phyloP scores from a whole-genome alignment of 352 stramenopile genomes.

The Phytopythium montanum region DNA sequence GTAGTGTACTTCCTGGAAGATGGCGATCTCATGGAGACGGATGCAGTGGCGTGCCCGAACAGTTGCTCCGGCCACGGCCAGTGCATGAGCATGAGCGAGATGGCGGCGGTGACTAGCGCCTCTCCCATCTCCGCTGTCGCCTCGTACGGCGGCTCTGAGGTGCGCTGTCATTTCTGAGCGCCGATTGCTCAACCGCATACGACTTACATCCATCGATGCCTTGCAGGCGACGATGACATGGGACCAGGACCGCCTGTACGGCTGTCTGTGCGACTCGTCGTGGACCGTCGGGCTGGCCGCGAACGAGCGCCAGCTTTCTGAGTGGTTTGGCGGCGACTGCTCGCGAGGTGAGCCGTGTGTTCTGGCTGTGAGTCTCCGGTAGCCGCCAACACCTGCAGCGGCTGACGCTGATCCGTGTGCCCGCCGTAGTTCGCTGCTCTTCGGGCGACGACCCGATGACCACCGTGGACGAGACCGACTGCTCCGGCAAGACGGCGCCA shows the following conservation, averaged over 20 bases:
- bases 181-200: no score
- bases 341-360: constrained; percentile 41
- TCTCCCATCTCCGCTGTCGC: constrained; percentile 55
- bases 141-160: constrained; percentile 52
- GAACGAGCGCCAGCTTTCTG: constrained; percentile 70
- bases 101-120: constrained; percentile 39
- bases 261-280: constrained; percentile 77
- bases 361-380: neutral
- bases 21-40: neutral
- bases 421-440: constrained; percentile 64
- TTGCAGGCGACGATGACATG: constrained; percentile 49
- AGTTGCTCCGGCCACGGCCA: constrained; percentile 69
- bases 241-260: constrained; percentile 73
- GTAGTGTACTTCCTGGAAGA: neutral
- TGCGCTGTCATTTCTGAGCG: constrained; percentile 6
- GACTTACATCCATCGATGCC: neutral
- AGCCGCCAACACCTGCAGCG: neutral
- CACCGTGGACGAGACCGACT: constrained; percentile 82
- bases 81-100: constrained; percentile 63
- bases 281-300: constrained; percentile 67
- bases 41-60: constrained; percentile 34
- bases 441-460: constrained; percentile 88
- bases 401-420: neutral
- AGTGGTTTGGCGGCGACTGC: constrained; percentile 90
- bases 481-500: constrained; percentile 36